Percentiles rank a stretch among this genome's conserved stretches.
Conservation (phyloP, 768 basidiomycete genomes). For the Lentinula sp. region DNA sequence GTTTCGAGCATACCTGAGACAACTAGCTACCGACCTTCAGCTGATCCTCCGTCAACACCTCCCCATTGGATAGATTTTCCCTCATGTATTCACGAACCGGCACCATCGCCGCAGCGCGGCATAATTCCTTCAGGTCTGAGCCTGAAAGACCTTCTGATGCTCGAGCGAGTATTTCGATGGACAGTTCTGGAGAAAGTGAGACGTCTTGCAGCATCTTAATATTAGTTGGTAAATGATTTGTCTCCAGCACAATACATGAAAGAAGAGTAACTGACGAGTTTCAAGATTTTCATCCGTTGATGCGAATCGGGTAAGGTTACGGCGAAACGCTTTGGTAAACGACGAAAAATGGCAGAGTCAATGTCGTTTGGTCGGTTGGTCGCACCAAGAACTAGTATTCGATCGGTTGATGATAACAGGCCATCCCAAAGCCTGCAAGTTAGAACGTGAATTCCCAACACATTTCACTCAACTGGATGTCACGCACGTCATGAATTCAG, state of each 20-base stretch:
- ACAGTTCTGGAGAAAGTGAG: conserved; percentile 54
- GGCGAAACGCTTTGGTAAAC: conserved; percentile 97
- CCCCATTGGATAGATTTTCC: conserved; percentile 33
- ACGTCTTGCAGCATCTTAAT: conserved; percentile 82
- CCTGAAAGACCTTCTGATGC: conserved; percentile 76
- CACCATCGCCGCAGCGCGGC: conserved; percentile 90
- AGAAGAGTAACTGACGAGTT: conserved; percentile 43
- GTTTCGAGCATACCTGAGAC: background rate
- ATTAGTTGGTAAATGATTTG: background rate
- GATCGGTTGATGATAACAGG: conserved; percentile 69
- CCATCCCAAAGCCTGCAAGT: conserved; percentile 86
- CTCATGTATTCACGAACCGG: conserved; percentile 84
- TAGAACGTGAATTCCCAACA: background rate
- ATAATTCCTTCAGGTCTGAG: conserved; percentile 87
- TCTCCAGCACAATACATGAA: background rate
- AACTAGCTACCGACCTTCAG: background rate
- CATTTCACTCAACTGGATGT: background rate
- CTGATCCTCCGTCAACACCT: conserved; percentile 35
- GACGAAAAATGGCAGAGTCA: conserved; percentile 78
- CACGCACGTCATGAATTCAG: conserved; percentile 86
- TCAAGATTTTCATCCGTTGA: conserved; percentile 81
- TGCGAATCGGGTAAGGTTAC: conserved; percentile 72
- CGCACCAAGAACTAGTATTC: conserved; percentile 88
- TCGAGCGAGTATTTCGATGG: conserved; percentile 55
- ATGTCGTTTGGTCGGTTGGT: conserved; percentile 95